Conservation (phyloP, 2,329 filamentous ascomycete species). For the Sarocladium strictum region DNA sequence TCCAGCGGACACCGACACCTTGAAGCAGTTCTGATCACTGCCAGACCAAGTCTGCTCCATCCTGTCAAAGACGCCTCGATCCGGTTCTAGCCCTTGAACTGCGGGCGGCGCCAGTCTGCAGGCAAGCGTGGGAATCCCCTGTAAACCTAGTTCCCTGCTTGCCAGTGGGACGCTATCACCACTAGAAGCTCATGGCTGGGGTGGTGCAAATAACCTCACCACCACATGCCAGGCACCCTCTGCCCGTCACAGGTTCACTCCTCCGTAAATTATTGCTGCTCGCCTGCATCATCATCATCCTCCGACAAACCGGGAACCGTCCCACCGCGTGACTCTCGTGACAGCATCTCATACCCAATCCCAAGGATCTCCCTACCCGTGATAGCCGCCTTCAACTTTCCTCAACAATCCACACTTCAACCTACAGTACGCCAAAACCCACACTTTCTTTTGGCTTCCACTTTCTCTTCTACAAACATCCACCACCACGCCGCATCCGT, state of each 20-base stretch:
- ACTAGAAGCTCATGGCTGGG: neutral
- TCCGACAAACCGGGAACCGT: neutral
- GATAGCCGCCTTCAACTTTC: neutral
- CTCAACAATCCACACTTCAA: neutral
- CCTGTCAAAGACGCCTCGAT: conserved; percentile 2
- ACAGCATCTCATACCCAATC: neutral
- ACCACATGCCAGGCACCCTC: neutral
- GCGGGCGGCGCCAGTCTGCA: neutral
- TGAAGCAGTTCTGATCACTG: too few relatives aligned
- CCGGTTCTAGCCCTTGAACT: conserved; percentile 3
- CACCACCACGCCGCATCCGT: neutral
- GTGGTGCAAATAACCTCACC: conserved; percentile 1
- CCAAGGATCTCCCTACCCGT: neutral
- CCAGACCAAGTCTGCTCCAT: too few relatives aligned
- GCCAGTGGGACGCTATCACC: too few relatives aligned
- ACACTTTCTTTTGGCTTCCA: conserved; percentile 5
- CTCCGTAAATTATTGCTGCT: neutral
- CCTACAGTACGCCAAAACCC: neutral
- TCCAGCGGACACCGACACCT: too few relatives aligned
- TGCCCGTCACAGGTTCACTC: neutral
- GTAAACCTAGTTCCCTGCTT: neutral
- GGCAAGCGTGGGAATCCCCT: neutral
- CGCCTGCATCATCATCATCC: neutral
- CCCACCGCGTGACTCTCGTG: conserved; percentile 6
- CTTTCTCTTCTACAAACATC: conserved; percentile 1